phyloP scores from a whole-genome alignment of 78 protist species.

The Speleostelium caveatum region DNA sequence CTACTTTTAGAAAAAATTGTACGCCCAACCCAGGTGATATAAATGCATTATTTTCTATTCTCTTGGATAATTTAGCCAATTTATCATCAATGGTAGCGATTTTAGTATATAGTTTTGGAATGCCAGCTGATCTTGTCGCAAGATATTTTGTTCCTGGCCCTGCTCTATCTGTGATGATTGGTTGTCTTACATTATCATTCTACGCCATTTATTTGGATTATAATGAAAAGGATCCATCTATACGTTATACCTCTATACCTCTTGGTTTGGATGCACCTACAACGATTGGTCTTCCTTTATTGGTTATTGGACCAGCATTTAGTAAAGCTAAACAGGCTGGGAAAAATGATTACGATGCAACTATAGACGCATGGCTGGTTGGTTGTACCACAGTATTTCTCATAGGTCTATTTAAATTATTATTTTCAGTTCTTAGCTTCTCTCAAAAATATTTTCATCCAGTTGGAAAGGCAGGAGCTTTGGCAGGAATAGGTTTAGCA shows the following conservation, averaged over 20 bases:
- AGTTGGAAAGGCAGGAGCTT: slow-evolving; percentile 71
- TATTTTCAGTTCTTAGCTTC: slow-evolving; percentile 25
- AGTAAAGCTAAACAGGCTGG: background rate
- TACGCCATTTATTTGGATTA: slow-evolving; percentile 57
- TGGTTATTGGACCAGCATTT: slow-evolving; percentile 74
- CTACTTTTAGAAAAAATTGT: background rate
- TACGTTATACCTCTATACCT: slow-evolving; percentile 55
- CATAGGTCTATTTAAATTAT: slow-evolving; percentile 39
- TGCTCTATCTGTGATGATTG: slow-evolving; percentile 64
- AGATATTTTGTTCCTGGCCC: slow-evolving; percentile 64
- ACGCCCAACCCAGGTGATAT: slow-evolving; percentile 52
- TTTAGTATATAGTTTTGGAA: slow-evolving; percentile 32
- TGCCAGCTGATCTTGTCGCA: slow-evolving; percentile 44
- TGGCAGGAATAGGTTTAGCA: slow-evolving; percentile 65
- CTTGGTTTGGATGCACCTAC: slow-evolving; percentile 62
- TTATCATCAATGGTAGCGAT: slow-evolving; percentile 51
- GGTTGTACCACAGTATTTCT: slow-evolving; percentile 69
- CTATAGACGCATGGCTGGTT: slow-evolving; percentile 58
- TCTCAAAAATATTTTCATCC: slow-evolving; percentile 65
- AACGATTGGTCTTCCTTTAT: slow-evolving; percentile 59
- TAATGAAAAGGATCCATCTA: slow-evolving; percentile 10
- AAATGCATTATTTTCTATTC: slow-evolving; percentile 66
- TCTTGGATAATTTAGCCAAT: slow-evolving; percentile 63
- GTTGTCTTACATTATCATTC: slow-evolving; percentile 16
- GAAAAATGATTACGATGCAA: background rate